These are phyloP conservation scores for Tremellales sp. DNA, from an alignment of 1,284 basidiomycete genomes.

Conservation along the genomic window DNA sequence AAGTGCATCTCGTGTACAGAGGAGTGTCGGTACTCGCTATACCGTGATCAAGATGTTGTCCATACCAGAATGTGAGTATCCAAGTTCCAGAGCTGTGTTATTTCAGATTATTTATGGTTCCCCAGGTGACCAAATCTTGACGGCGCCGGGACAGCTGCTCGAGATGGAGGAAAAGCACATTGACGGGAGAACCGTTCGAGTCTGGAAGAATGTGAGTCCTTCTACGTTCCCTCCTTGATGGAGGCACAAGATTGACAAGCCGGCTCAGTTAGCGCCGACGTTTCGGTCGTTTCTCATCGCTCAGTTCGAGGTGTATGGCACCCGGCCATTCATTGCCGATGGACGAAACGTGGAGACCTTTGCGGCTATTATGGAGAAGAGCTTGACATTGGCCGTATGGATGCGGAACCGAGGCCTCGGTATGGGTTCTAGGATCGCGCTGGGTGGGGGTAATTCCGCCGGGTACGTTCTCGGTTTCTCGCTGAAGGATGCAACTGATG, in stretches of 20 bases:
- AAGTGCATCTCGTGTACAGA: too few relatives aligned
- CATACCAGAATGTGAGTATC: too few relatives aligned
- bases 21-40: too few relatives aligned
- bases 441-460: slow-evolving; percentile 37
- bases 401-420: slow-evolving; percentile 28
- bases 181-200: slow-evolving; percentile 21
- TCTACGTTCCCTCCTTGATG: neutral
- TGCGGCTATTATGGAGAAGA: slow-evolving; percentile 20
- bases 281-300: slow-evolving; percentile 34
- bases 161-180: slow-evolving; percentile 36
- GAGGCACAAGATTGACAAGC: neutral
- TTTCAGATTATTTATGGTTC: too few relatives aligned
- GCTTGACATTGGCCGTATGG: slow-evolving; percentile 26
- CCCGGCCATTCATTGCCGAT: slow-evolving; percentile 23
- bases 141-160: slow-evolving; percentile 30
- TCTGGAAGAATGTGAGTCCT: slow-evolving; percentile 40
- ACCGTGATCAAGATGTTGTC: too few relatives aligned
- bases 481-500: neutral
- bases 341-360: slow-evolving; percentile 27
- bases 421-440: slow-evolving; percentile 30
- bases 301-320: slow-evolving; percentile 18
- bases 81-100: too few relatives aligned
- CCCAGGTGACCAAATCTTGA: slow-evolving; percentile 38
- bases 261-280: slow-evolving; percentile 27
- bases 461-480: slow-evolving; percentile 18